Evolutionary conservation across 768 basidiomycete genomes (phyloP).

Genomic region (Pleurotus sapidus): DNA sequence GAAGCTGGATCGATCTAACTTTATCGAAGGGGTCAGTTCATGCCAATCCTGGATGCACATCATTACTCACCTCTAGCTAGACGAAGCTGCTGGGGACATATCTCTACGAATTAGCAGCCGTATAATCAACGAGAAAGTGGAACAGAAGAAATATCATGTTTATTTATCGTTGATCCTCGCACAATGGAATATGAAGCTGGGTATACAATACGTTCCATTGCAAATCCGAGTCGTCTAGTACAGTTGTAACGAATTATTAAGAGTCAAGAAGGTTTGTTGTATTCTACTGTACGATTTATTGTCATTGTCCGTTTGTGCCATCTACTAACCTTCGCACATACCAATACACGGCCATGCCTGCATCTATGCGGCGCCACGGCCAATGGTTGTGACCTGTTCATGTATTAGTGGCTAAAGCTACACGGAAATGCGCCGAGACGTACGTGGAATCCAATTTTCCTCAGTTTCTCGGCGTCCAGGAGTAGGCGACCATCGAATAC

Average conservation of each 20-base stretch:
- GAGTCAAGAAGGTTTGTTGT: background rate
- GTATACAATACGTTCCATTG: too few species aligned
- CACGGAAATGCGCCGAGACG: slow-evolving; percentile 14
- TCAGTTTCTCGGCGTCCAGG: slow-evolving; percentile 76
- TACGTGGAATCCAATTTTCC: slow-evolving; percentile 88
- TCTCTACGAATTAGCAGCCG: slow-evolving; percentile 64
- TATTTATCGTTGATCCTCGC: too few species aligned
- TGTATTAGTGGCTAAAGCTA: background rate
- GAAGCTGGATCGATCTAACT: slow-evolving; percentile 90
- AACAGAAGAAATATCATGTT: too few species aligned
- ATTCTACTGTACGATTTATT: background rate
- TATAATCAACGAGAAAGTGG: too few species aligned
- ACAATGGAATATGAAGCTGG: too few species aligned
- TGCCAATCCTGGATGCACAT: background rate
- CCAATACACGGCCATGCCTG: slow-evolving; percentile 8
- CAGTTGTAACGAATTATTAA: too few species aligned
- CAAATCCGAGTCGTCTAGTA: background rate
- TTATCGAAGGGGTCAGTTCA: slow-evolving; percentile 71
- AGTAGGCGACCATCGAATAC: slow-evolving; percentile 93
- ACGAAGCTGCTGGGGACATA: slow-evolving; percentile 80
- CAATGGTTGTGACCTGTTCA: slow-evolving; percentile 54
- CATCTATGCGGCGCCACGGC: slow-evolving; percentile 29
- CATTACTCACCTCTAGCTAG: slow-evolving; percentile 24
- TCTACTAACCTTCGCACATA: background rate
- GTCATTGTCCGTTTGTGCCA: background rate